Percentiles rank a stretch among this genome's conserved stretches.
Evolutionary conservation across 345 rosid genomes (phyloP).

Genomic region (Eucalyptus coolabah): DNA sequence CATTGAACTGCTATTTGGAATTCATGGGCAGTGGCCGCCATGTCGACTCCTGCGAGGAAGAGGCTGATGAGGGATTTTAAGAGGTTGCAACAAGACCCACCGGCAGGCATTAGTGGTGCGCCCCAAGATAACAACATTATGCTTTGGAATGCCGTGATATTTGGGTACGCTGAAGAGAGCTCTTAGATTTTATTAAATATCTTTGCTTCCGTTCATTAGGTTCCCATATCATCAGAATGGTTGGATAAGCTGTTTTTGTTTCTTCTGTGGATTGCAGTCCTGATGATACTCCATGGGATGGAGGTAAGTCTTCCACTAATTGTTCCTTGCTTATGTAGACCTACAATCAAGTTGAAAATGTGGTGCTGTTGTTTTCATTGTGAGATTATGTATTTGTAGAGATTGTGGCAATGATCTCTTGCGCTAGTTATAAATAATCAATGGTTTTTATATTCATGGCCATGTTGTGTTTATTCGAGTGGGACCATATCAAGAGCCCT

Average conservation of each 20-base stretch:
- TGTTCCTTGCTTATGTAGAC: not conserved
- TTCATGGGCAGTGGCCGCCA: not conserved
- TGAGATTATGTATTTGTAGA: not conserved
- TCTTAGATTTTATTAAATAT: not conserved
- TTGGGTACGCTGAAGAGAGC: constrained; percentile 13
- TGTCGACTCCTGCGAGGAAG: constrained; percentile 50
- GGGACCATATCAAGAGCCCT: not conserved
- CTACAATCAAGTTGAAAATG: not conserved
- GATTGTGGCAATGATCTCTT: not conserved
- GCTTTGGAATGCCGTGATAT: constrained; percentile 57
- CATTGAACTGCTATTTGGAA: not conserved
- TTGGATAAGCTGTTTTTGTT: constrained; percentile 5
- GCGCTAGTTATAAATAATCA: fast-evolving
- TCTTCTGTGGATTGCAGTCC: constrained; percentile 39
- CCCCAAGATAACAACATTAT: constrained; percentile 48
- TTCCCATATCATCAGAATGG: not conserved
- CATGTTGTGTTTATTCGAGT: not conserved
- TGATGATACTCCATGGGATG: constrained; percentile 81
- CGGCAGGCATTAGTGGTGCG: constrained; percentile 43
- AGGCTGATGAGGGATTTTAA: constrained; percentile 62
- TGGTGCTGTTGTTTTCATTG: not conserved
- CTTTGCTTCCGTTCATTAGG: not conserved
- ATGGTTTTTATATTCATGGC: not conserved
- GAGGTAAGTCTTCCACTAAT: constrained; percentile 32
- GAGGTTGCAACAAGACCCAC: constrained; percentile 53